Evolutionary conservation across 164 flowering plant genomes (phyloP).

Genomic region (Vitis rupestris): DNA sequence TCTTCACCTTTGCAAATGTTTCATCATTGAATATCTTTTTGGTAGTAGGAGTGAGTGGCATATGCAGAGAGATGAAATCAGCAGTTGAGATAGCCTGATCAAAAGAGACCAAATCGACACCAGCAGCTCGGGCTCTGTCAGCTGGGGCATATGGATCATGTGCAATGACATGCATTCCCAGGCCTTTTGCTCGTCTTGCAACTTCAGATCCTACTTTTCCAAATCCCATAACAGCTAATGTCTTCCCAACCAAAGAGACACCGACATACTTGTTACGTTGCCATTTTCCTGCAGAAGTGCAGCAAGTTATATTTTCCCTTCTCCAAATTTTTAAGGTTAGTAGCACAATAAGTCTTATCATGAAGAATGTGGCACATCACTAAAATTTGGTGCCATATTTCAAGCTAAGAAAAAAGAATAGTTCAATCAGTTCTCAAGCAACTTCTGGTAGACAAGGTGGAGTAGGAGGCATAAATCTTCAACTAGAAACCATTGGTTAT

Average conservation of each 20-base stretch:
- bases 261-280: conserved; percentile 59
- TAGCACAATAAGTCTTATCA: no score
- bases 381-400: no score
- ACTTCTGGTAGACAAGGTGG: no score
- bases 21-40: conserved; percentile 46
- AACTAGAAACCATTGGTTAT: no score
- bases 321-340: no score
- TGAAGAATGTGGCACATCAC: no score
- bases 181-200: conserved; percentile 57
- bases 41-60: conserved; percentile 61
- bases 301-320: no score
- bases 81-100: conserved; percentile 56
- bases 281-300: conserved; percentile 50
- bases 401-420: no score
- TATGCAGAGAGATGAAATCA: conserved; percentile 63
- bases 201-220: conserved; percentile 63
- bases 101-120: conserved; percentile 57
- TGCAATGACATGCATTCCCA: conserved; percentile 64
- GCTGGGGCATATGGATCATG: conserved; percentile 70
- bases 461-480: no score
- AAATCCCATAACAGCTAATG: conserved; percentile 57
- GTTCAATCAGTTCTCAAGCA: no score
- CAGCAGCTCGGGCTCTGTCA: conserved; percentile 56
- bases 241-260: conserved; percentile 60
- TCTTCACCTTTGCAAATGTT: conserved; percentile 55